Conservation (phyloP, 192 early-diverging fungal genomes). For the Podila epigama region DNA sequence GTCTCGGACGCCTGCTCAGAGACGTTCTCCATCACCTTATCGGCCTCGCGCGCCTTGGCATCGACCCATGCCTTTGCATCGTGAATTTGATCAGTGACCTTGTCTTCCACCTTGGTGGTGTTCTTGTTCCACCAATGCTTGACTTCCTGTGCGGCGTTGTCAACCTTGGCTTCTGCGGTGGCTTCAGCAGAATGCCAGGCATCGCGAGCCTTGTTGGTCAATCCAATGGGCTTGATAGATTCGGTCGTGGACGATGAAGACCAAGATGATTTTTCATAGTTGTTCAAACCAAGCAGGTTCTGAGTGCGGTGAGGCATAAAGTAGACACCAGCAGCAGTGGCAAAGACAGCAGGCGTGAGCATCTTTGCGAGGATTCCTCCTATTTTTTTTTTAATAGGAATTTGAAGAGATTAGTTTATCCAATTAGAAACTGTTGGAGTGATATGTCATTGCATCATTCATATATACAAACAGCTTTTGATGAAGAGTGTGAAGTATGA, state of each 20-base stretch:
- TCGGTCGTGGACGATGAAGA: background rate
- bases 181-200: constrained; percentile 16
- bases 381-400: background rate
- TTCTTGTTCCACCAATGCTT: constrained; percentile 22
- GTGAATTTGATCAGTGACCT: background rate
- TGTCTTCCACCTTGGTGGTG: background rate
- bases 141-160: constrained; percentile 2
- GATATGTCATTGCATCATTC: no score
- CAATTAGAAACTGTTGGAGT: background rate
- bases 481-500: no score
- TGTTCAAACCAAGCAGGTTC: constrained; percentile 8
- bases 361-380: background rate
- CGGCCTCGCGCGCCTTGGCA: background rate
- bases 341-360: constrained; percentile 11
- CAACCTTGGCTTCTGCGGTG: constrained; percentile 4
- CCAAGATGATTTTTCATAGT: constrained; percentile 4
- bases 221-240: background rate
- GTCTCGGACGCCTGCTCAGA: background rate
- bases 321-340: constrained; percentile 12
- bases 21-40: background rate
- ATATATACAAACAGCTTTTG: no score
- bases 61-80: constrained; percentile 1
- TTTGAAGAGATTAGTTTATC: background rate
- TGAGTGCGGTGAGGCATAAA: constrained; percentile 19
- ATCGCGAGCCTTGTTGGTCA: constrained; percentile 11